phyloP scores from a whole-genome alignment of 1,284 basidiomycete species.

The Pseudozyma hubeiensis region DNA sequence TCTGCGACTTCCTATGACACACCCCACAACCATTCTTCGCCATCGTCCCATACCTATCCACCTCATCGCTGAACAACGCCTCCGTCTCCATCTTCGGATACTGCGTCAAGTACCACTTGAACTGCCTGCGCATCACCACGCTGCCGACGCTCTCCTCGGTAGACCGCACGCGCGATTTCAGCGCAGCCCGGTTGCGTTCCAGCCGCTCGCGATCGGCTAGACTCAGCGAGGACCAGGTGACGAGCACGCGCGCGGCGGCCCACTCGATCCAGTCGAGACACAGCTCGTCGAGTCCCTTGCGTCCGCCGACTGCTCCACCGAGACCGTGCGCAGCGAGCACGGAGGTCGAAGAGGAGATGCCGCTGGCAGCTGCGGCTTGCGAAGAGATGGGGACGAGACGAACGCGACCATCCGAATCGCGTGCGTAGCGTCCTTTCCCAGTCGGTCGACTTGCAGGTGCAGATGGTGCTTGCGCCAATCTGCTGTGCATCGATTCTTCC shows the following conservation, averaged over 20 bases:
- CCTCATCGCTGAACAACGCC: constrained; percentile 33
- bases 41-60: constrained; percentile 25
- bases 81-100: constrained; percentile 38
- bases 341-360: background rate
- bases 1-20: constrained; percentile 43
- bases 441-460: too few species aligned
- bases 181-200: constrained; percentile 27
- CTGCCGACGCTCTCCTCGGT: constrained; percentile 40
- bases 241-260: constrained; percentile 34
- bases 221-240: constrained; percentile 33
- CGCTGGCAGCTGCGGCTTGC: constrained; percentile 1
- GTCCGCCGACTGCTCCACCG: constrained; percentile 1
- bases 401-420: constrained; percentile 21
- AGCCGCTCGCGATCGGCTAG: constrained; percentile 25
- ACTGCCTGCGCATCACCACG: constrained; percentile 43
- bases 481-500: background rate
- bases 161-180: constrained; percentile 23
- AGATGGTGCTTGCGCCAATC: background rate
- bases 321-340: constrained; percentile 27
- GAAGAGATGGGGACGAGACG: constrained; percentile 17
- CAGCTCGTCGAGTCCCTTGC: constrained; percentile 36
- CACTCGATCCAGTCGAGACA: constrained; percentile 50
- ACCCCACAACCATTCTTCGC: constrained; percentile 40
- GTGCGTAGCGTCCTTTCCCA: background rate
- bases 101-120: constrained; percentile 49